Evolutionary conservation across 257 asterid species (phyloP).

Genomic region (Echium plantagineum): DNA sequence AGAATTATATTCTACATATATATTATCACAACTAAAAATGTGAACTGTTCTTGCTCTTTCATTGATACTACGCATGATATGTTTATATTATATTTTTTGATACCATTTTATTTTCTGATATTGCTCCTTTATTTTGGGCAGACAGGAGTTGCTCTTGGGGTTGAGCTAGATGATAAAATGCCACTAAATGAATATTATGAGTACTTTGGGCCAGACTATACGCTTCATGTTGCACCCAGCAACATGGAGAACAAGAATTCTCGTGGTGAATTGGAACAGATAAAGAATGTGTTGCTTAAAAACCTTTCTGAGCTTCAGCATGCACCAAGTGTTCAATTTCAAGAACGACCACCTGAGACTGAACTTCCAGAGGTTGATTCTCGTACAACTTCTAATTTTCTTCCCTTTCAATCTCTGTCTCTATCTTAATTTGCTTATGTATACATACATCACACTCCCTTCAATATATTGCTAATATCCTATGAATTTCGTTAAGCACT

Average conservation of each 20-base stretch:
- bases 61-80: no score
- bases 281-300: background rate
- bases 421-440: no score
- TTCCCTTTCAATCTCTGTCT: no score
- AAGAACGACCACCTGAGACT: constrained; percentile 50
- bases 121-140: background rate
- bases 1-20: no score
- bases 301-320: constrained; percentile 20
- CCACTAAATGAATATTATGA: background rate
- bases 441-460: no score
- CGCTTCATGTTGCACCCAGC: background rate
- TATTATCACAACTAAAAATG: no score
- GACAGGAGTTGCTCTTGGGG: constrained; percentile 4
- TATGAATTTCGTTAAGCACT: no score
- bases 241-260: no score
- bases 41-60: no score
- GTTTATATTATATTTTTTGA: no score
- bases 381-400: background rate
- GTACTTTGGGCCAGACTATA: background rate
- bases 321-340: constrained; percentile 50
- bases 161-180: background rate
- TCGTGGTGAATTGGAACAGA: background rate
- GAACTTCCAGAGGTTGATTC: constrained; percentile 37
- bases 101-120: background rate
- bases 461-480: no score